phyloP scores from a whole-genome alignment of 768 basidiomycete genomes.

The Russula olivacea region DNA sequence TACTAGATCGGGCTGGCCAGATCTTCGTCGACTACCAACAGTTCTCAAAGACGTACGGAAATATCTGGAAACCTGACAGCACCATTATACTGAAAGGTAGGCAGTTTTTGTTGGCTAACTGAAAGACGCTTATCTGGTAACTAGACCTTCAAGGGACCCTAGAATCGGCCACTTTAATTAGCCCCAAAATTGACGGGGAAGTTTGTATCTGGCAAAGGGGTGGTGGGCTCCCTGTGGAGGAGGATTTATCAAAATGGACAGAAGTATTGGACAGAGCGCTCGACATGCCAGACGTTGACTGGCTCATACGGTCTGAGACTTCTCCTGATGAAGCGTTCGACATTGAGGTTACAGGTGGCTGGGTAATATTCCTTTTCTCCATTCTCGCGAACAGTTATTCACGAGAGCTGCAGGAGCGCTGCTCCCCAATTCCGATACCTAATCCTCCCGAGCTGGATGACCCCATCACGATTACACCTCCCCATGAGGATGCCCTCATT shows the following conservation, averaged over 20 bases:
- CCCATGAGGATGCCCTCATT: background rate
- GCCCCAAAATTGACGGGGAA: constrained; percentile 4
- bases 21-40: constrained; percentile 21
- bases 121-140: background rate
- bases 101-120: background rate
- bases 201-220: constrained; percentile 23
- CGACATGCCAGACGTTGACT: constrained; percentile 13
- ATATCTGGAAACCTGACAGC: constrained; percentile 18
- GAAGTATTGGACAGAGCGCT: constrained; percentile 14
- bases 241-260: constrained; percentile 16
- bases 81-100: constrained; percentile 19
- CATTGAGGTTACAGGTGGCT: constrained; percentile 22
- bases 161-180: constrained; percentile 13
- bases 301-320: constrained; percentile 22
- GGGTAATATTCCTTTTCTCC: constrained; percentile 5
- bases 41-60: constrained; percentile 20
- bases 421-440: constrained; percentile 6
- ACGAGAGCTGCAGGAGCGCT: constrained; percentile 12
- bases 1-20: constrained; percentile 17
- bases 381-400: background rate
- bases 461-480: background rate
- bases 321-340: constrained; percentile 18
- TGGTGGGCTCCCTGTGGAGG: background rate
- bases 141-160: constrained; percentile 21
- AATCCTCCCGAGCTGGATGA: constrained; percentile 3